Conservation (phyloP, 192 early-diverging fungal species). For the Chytriomyces sp. region DNA sequence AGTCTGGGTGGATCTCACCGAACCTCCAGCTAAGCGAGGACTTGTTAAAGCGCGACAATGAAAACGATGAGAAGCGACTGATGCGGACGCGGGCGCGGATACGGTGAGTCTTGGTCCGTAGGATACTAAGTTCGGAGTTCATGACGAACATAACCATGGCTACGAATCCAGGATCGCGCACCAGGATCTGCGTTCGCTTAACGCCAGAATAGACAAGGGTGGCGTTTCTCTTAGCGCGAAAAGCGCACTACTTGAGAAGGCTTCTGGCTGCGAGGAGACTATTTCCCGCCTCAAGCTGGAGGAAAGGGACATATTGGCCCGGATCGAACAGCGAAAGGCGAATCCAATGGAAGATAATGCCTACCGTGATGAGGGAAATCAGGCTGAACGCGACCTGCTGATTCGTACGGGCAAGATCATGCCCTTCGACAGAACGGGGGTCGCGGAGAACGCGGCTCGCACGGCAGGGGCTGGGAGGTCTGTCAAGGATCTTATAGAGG, state of each 20-base stretch:
- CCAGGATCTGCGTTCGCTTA: too few relatives aligned
- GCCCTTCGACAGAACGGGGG: constrained; percentile 53
- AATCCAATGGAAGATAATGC: too few relatives aligned
- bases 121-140: too few relatives aligned
- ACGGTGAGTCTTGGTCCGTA: constrained; percentile 25
- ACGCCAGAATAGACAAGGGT: too few relatives aligned
- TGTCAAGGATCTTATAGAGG: constrained; percentile 20
- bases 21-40: constrained; percentile 10
- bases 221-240: too few relatives aligned
- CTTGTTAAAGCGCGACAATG: constrained; percentile 62
- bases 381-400: constrained; percentile 68
- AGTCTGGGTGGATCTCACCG: constrained; percentile 33
- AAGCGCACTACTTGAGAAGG: not conserved
- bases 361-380: too few relatives aligned
- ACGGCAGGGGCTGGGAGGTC: not conserved
- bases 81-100: constrained; percentile 41
- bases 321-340: too few relatives aligned
- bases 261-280: constrained; percentile 11
- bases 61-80: constrained; percentile 67
- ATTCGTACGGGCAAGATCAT: constrained; percentile 71
- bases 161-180: too few relatives aligned
- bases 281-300: constrained; percentile 36
- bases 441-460: constrained; percentile 2
- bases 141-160: too few relatives aligned
- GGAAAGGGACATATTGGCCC: constrained; percentile 49